Conservation (phyloP, 2,329 filamentous ascomycete species). For the Pseudocercospora eumusae region DNA sequence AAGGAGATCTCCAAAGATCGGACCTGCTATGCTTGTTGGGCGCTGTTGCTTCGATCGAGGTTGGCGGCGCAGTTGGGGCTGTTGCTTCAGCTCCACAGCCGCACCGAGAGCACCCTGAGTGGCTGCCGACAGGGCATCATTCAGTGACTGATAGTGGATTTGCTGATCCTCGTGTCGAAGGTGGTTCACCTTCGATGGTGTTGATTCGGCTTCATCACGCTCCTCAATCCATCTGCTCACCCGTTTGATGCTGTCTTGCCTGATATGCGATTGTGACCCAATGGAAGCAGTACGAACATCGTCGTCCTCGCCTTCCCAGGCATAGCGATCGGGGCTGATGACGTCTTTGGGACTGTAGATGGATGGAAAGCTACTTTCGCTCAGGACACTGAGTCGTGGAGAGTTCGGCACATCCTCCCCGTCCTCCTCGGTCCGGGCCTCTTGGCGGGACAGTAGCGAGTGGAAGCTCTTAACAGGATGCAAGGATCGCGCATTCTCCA, state of each 20-base stretch:
- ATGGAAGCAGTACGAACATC: conserved; percentile 16
- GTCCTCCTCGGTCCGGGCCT: conserved; percentile 31
- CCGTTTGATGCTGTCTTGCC: conserved; percentile 40
- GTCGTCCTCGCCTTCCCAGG: conserved; percentile 34
- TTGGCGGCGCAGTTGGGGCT: conserved; percentile 17
- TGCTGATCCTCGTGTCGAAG: conserved; percentile 15
- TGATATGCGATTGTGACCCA: conserved; percentile 24
- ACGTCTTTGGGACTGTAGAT: conserved; percentile 40
- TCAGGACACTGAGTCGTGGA: conserved; percentile 41
- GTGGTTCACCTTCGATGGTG: conserved; percentile 36
- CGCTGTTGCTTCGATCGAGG: conserved; percentile 19
- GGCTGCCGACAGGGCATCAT: conserved; percentile 26
- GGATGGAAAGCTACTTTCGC: conserved; percentile 43
- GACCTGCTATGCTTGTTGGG: conserved; percentile 27
- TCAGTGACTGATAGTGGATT: conserved; percentile 28
- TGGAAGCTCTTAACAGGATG: conserved; percentile 41
- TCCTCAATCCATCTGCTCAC: conserved; percentile 43
- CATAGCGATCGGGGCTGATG: conserved; percentile 32
- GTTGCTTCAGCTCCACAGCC: conserved; percentile 14
- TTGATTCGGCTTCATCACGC: conserved; percentile 30
- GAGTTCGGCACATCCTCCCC: conserved; percentile 37
- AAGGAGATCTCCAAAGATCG: conserved; percentile 34
- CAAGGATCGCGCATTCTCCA: conserved; percentile 35
- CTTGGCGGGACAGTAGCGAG: conserved; percentile 38
- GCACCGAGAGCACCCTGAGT: not conserved